Evolutionary conservation across 2,329 filamentous ascomycete species (phyloP).

Genomic region (Podosphaera xanthii): DNA sequence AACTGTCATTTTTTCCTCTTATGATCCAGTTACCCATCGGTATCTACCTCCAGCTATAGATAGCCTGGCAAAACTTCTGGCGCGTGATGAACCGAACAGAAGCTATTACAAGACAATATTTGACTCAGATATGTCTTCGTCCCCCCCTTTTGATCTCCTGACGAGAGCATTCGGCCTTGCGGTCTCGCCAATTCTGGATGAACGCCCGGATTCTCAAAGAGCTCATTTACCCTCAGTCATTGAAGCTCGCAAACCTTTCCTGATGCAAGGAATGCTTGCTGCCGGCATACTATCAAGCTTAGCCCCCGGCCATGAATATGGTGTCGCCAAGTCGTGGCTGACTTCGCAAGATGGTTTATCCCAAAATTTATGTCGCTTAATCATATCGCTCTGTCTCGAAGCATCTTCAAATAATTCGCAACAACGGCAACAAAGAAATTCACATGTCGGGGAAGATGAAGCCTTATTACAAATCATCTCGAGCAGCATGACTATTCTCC

Average conservation of each 20-base stretch:
- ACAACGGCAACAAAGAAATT: constrained; percentile 11
- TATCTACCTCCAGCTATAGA: constrained; percentile 84
- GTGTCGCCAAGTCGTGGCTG: constrained; percentile 59
- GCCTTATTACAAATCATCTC: constrained; percentile 30
- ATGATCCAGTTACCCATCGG: constrained; percentile 58
- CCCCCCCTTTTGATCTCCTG: constrained; percentile 52
- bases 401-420: constrained; percentile 30
- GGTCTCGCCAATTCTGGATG: constrained; percentile 63
- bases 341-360: constrained; percentile 67
- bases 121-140: constrained; percentile 39
- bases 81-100: constrained; percentile 81
- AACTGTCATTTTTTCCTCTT: constrained; percentile 53
- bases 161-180: constrained; percentile 73
- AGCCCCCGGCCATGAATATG: constrained; percentile 44
- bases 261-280: constrained; percentile 80
- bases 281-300: constrained; percentile 71
- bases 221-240: constrained; percentile 38
- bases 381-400: constrained; percentile 39
- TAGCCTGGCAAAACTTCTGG: constrained; percentile 71
- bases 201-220: constrained; percentile 30
- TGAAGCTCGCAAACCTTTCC: constrained; percentile 63
- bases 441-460: constrained; percentile 16
- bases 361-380: constrained; percentile 52
- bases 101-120: constrained; percentile 69
- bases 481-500: constrained; percentile 44